phyloP scores from a whole-genome alignment of 2,329 filamentous ascomycete genomes.

The Penicillium sp. region DNA sequence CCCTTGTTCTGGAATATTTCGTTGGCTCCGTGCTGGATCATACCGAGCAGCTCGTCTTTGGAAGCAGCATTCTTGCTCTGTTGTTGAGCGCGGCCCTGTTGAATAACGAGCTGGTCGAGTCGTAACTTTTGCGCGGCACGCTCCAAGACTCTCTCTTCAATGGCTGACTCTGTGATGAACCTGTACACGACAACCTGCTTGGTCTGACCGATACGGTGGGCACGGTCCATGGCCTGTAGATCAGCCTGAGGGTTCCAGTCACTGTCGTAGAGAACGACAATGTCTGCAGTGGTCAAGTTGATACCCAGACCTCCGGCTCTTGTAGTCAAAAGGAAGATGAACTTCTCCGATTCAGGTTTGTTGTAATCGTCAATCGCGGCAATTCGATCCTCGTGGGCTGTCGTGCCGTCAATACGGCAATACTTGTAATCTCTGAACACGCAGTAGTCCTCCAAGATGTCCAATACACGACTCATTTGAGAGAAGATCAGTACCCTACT shows the following conservation, averaged over 20 bases:
- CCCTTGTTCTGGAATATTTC: constrained; percentile 83
- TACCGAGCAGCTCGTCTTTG: constrained; percentile 93
- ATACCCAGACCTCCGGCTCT: constrained; percentile 95
- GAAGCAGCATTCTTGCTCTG: constrained; percentile 89
- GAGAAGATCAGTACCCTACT: constrained; percentile 99
- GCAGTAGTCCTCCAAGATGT: constrained; percentile 98
- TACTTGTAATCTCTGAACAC: constrained; percentile 95
- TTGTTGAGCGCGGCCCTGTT: constrained; percentile 91
- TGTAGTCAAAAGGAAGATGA: constrained; percentile 93
- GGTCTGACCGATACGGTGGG: constrained; percentile 96
- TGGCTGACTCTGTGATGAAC: constrained; percentile 96
- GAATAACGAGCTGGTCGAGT: constrained; percentile 95
- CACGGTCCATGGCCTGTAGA: constrained; percentile 97
- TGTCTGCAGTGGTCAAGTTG: constrained; percentile 93
- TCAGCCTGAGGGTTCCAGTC: constrained; percentile 99
- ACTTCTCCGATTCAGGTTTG: constrained; percentile 92
- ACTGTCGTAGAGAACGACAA: constrained; percentile 94
- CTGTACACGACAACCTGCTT: constrained; percentile 97
- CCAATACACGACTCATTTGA: constrained; percentile 95
- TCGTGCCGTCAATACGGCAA: constrained; percentile 95
- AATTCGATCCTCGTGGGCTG: constrained; percentile 96
- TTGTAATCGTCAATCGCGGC: constrained; percentile 99
- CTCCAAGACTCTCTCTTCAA: constrained; percentile 97
- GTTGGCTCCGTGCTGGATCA: constrained; percentile 99
- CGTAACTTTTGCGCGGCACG: constrained; percentile 95